Evolutionary conservation across 2,329 filamentous ascomycete genomes (phyloP), one percentile per base, ranked within the genome.

Genomic region (Tolypocladium ophioglossoides): DNA sequence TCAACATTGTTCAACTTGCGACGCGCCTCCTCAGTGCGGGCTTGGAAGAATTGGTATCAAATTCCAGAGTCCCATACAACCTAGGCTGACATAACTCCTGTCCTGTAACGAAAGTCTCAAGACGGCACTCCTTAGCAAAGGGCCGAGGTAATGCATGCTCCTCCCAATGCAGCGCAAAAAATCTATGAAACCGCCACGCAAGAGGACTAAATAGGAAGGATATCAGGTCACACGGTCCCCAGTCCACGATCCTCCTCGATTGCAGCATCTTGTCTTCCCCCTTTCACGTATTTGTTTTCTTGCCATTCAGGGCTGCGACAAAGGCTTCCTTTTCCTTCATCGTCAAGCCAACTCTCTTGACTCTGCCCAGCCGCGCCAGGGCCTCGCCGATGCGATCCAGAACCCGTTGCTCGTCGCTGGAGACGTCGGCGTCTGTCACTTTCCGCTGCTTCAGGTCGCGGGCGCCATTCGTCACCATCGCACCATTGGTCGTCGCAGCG

Each of bases 261-360:
- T 47, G 32, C 27, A 47, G 27, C 24, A 27, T 12, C 16, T 51
- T 27, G 7, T 41, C 22, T 8, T 40, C 22, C 9, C 2, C 51
- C n/a, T 20, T 32, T 20, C 18, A 30, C n/a, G 12, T 12, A 22
- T 30, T 16, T 35, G 16, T 39, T 24, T 67, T 71, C 50, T 70
- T 72, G 47, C 72, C 74, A 10, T 66, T 70, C 70, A 78, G 92
- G 34, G 85, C 84, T 53, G 85, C 78, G 32, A 95, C 78, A 70
- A 99, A 99, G 7, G 84, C 82, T 27, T 78, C 74, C 76, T 99
- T 99, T 57, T 97, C 90, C 62, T 79, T 75, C 54, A 95, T 77
- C 0, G 89, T 91, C 60, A 99, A 69, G 0, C 88, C 91, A 1
- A 99, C 90, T 54, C 92, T 80, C 75, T 95, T 95, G 40, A 94